Percentiles rank a stretch among this genome's conserved stretches.
phyloP scores from a whole-genome alignment of 495 filamentous ascomycete species.

The Xylaria scruposa region DNA sequence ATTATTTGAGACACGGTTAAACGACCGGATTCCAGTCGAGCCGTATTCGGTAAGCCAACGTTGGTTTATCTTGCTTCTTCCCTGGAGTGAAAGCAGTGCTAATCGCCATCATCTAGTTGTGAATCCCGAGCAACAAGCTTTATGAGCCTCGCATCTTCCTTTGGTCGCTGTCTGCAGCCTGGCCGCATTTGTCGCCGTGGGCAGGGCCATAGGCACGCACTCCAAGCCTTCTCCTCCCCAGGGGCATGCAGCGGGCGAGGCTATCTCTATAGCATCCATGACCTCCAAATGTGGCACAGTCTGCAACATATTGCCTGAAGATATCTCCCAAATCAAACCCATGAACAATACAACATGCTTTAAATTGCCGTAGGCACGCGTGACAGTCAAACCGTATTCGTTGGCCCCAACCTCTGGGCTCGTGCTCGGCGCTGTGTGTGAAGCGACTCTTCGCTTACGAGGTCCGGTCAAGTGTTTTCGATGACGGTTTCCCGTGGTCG shows the following conservation, averaged over 20 bases:
- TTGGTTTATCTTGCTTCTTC: conserved; percentile 13
- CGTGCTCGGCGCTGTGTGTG: conserved; percentile 11
- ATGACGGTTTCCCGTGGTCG: conserved; percentile 1
- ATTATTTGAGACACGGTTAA: conserved; percentile 11
- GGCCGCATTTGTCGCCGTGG: conserved; percentile 8
- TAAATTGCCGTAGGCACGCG: conserved; percentile 10
- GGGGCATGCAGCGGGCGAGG: conserved; percentile 10
- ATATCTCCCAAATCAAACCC: conserved; percentile 13
- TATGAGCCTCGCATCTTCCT: conserved; percentile 13
- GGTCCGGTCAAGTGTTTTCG: conserved; percentile 2
- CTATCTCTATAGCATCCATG: conserved; percentile 13
- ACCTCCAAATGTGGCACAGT: conserved; percentile 13
- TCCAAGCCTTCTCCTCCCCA: conserved; percentile 12
- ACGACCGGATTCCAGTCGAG: conserved; percentile 11
- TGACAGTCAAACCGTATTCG: conserved; percentile 10
- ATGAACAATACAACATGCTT: conserved; percentile 14
- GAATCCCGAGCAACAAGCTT: conserved; percentile 11
- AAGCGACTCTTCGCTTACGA: not conserved
- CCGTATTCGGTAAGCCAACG: conserved; percentile 11
- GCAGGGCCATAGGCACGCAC: conserved; percentile 7
- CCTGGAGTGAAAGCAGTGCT: conserved; percentile 8
- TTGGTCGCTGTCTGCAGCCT: conserved; percentile 12
- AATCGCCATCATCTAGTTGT: conserved; percentile 10
- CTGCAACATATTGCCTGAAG: conserved; percentile 12
- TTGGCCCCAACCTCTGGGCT: conserved; percentile 5